phyloP scores from a whole-genome alignment of 2,329 filamentous ascomycete genomes.

The Lecanoromycetidae sp. region DNA sequence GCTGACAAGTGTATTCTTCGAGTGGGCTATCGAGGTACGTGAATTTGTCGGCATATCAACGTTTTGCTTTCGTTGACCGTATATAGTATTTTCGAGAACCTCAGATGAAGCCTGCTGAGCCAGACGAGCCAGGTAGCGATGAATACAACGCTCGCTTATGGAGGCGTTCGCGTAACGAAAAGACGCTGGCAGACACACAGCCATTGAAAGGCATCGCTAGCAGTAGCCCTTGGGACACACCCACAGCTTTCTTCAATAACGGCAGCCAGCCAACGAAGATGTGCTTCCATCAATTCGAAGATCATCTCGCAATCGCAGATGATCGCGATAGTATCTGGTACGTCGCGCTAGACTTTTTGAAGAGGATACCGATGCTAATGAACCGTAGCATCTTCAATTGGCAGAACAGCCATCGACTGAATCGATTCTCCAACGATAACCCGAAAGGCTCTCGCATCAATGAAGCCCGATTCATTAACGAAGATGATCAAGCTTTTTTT shows the following conservation, averaged over 20 bases:
- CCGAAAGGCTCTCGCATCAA: constrained; percentile 83
- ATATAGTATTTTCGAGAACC: constrained; percentile 81
- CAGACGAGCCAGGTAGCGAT: constrained; percentile 87
- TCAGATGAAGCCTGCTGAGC: constrained; percentile 93
- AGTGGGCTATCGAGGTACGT: constrained; percentile 74
- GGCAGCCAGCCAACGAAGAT: constrained; percentile 80
- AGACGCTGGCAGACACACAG: constrained; percentile 82
- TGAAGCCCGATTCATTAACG: constrained; percentile 94
- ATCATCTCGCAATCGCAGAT: constrained; percentile 86
- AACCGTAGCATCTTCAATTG: constrained; percentile 70
- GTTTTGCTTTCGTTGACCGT: constrained; percentile 12
- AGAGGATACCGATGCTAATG: constrained; percentile 7
- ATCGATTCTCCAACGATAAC: constrained; percentile 88
- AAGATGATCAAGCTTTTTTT: constrained; percentile 88
- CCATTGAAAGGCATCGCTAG: constrained; percentile 83
- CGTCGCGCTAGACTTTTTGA: constrained; percentile 18
- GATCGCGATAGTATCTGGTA: constrained; percentile 73
- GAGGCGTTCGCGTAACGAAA: constrained; percentile 84
- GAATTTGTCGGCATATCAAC: constrained; percentile 12
- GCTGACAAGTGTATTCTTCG: constrained; percentile 69
- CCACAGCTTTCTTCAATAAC: constrained; percentile 75
- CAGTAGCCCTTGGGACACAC: constrained; percentile 74
- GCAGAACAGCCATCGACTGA: constrained; percentile 61
- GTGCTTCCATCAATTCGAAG: constrained; percentile 95
- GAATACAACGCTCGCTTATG: constrained; percentile 94